phyloP scores from a whole-genome alignment of 108 stramenopile genomes.

The Halocafeteria seosinensis region DNA sequence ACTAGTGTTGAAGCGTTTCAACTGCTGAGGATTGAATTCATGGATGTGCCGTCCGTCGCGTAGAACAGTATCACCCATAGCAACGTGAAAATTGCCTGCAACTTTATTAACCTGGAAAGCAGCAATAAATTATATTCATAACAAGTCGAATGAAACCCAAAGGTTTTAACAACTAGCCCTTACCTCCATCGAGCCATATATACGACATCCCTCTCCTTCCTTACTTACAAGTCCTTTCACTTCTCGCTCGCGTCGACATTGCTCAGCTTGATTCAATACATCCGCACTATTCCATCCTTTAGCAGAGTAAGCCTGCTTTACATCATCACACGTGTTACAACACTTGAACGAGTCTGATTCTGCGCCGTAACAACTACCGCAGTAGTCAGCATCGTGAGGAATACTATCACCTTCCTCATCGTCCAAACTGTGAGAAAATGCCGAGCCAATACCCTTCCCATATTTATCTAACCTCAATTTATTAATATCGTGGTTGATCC shows the following conservation, averaged over 20 bases:
- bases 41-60: constrained; percentile 14
- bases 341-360: constrained; percentile 45
- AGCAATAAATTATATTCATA: too few species aligned
- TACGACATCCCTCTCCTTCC: constrained; percentile 69
- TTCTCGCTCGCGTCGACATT: too few species aligned
- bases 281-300: constrained; percentile 57
- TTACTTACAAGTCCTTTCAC: too few species aligned
- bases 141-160: too few species aligned
- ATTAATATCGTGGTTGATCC: constrained; percentile 55
- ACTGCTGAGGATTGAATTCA: constrained; percentile 45
- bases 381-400: constrained; percentile 57
- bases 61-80: constrained; percentile 58
- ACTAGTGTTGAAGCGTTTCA: constrained; percentile 70
- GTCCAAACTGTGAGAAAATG: too few species aligned
- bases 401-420: constrained; percentile 23
- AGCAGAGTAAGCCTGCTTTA: constrained; percentile 50
- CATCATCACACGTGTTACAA: constrained; percentile 68
- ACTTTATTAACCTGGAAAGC: constrained; percentile 79
- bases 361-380: constrained; percentile 88
- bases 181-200: too few species aligned
- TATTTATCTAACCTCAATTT: constrained; percentile 22
- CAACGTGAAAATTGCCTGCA: constrained; percentile 89
- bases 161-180: too few species aligned
- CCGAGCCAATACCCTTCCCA: constrained; percentile 15
- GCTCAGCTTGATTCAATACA: constrained; percentile 53